Base-by-base conservation (phyloP, 2,329 filamentous ascomycete species). In the Fusarium papillatum region DNA sequence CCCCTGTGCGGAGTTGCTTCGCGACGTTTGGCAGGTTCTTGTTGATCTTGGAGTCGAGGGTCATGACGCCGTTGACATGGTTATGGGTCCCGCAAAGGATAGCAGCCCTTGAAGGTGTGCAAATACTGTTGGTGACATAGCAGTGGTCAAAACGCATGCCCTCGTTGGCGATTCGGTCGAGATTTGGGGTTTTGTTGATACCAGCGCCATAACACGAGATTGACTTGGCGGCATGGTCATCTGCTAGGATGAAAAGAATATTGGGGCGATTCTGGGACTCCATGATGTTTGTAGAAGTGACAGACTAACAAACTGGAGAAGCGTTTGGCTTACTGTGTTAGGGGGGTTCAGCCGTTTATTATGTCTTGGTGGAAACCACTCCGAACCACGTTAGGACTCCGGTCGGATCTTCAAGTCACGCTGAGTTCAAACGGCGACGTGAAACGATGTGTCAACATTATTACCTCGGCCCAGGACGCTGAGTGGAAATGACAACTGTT, bases 41-140 rank as follows among this genome's bases (percentile, higher is more conserved):
- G 79, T 89, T 88, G 80, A 90, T 88, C 70, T 75, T 36, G 3
- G 61, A 48, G 19, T 86, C 82, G 3, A 90, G 84, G 1, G 88
- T 88, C 81, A 87, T 83, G 16, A 89, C 88, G 2, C 84, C 85
- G 69, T 89, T 89, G 74, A 89, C 87, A 71, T 89, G 88, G 77
- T 88, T 89, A 75, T 89, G 85, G 0, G 85, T 88, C 8, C 87
- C 87, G 0, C 84, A 86, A 7, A 89, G 74, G 65, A 90, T 88
- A 4, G 87, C 83, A 0, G 87, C 88, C 16, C 88, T 83, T 2
- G 85, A 88, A 1, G 88, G 88, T 1, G 88, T 89, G 76, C 87
- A 89, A 61, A 89, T 89, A 29, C 82, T 85, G 78, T 89, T 89
- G 24, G 87, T 89, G 11, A 89, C 87, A 71, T 89, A 89, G 79